phyloP scores from a whole-genome alignment of 2,329 filamentous ascomycete species.

The Pseudocercospora ulei region DNA sequence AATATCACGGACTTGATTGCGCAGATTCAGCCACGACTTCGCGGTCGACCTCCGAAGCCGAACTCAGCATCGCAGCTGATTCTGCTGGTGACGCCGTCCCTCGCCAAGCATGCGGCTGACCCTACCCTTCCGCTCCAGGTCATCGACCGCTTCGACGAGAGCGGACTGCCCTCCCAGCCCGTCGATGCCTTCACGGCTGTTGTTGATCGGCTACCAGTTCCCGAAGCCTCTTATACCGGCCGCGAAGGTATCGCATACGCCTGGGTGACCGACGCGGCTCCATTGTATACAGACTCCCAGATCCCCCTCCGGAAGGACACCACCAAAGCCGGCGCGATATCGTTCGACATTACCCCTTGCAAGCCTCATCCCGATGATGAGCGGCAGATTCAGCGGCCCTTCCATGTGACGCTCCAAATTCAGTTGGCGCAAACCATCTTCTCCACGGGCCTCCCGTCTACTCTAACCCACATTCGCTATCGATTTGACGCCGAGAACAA shows the following conservation, averaged over 20 bases:
- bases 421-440: conserved; percentile 73
- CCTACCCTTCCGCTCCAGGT: conserved; percentile 19
- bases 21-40: conserved; percentile 15
- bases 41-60: conserved; percentile 5
- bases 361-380: too few relatives aligned
- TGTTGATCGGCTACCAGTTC: conserved; percentile 28
- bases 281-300: conserved; percentile 12
- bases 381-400: conserved; percentile 6
- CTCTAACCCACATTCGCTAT: conserved; percentile 38
- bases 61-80: conserved; percentile 17
- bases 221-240: conserved; percentile 12
- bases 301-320: conserved; percentile 17
- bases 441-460: conserved; percentile 55
- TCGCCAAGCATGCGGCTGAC: conserved; percentile 25
- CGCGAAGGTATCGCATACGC: conserved; percentile 30
- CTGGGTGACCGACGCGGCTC: conserved; percentile 15
- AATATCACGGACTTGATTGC: conserved; percentile 18
- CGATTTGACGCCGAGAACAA: conserved; percentile 18
- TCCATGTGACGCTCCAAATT: conserved; percentile 35
- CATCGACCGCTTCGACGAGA: conserved; percentile 15
- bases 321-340: conserved; percentile 29
- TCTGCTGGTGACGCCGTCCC: conserved; percentile 23
- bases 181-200: conserved; percentile 28
- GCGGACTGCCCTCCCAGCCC: conserved; percentile 12
- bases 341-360: conserved; percentile 19